Evolutionary conservation across 371 early-diverging fungal genomes (phyloP).

Genomic region (Sporodiniella umbellata): DNA sequence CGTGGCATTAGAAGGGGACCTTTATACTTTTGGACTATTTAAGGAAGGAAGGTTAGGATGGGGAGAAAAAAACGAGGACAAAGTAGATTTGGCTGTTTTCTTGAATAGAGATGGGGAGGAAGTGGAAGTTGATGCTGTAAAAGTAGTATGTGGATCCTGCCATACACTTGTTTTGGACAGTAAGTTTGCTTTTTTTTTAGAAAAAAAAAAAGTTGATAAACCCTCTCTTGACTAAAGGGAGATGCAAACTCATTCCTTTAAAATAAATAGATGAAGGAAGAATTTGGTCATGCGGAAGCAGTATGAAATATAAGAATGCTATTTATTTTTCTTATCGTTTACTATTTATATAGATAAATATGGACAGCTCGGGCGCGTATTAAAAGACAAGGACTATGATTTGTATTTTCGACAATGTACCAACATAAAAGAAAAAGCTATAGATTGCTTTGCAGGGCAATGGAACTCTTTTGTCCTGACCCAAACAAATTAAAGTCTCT

Average conservation of each 20-base stretch:
- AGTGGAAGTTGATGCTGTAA: conserved; percentile 19
- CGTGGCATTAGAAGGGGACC: conserved; percentile 23
- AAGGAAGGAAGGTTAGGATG: conserved; percentile 37
- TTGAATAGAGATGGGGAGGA: conserved; percentile 13
- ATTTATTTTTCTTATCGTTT: neutral
- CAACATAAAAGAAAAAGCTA: conserved; percentile 7
- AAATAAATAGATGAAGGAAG: conserved; percentile 19
- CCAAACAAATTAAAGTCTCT: neutral
- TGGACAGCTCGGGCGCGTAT: conserved; percentile 25
- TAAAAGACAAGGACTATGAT: conserved; percentile 1
- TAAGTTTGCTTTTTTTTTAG: neutral
- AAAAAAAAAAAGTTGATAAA: too few species aligned
- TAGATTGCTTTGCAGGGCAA: conserved; percentile 28
- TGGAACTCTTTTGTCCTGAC: conserved; percentile 32
- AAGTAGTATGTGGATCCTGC: conserved; percentile 31
- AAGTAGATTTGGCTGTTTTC: conserved; percentile 16
- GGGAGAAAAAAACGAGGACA: conserved; percentile 8
- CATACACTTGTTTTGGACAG: conserved; percentile 45
- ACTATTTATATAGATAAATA: conserved; percentile 21
- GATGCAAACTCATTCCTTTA: neutral
- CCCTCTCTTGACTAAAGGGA: too few species aligned
- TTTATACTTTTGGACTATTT: conserved; percentile 44
- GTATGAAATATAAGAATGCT: conserved; percentile 9
- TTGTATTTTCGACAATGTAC: conserved; percentile 21
- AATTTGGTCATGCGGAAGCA: conserved; percentile 41